Evolutionary conservation across 1,284 basidiomycete genomes (phyloP), one percentile per base, ranked within the genome.

Genomic region (Phaffia rhodozyma): DNA sequence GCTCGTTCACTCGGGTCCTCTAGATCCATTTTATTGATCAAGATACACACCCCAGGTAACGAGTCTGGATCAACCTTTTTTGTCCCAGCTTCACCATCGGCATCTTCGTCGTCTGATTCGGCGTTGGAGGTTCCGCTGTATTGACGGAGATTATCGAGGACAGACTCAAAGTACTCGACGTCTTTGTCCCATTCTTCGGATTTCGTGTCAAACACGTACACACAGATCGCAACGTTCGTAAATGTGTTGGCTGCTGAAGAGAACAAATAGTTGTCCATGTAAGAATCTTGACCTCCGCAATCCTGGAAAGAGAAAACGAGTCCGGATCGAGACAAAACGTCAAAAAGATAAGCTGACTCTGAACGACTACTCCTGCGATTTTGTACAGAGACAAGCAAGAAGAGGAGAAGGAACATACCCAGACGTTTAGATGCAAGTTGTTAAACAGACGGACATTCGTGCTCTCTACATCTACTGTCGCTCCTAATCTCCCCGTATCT

Each of bases 381-480:
- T 43, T 25, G 43, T 49, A 23, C 50, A 29, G 43, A 23, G 30
- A 47, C 20, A 27, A 43, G 52, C 21, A 25, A 49, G 52, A 50
- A 51, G 1, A 4, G 23, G 69, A 6, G 72, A 73, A 2, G n/a
- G 23, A 55, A 25, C 9, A 23, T 13, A 63, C 62, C 62, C 62
- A 63, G 52, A 66, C 62, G 48, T 66, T 66, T 76, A 93, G 82
- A 71, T 89, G 84, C 70, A 96, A 84, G 74, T 92, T 89, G 23
- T 91, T 92, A 25, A 98, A 84, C 75, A 99, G 97, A 54, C 92
- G 89, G 66, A 98, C 90, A 71, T 97, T 91, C 68, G 93, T 94
- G 73, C 93, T 90, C 75, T 98, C 96, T 66, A 98, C 91, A 72
- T 97, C 96, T 68, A 97, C 92, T 1, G 94, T 98, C 27, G 92